Conservation (phyloP, 345 rosid species). For the Eucalyptus paniculata region DNA sequence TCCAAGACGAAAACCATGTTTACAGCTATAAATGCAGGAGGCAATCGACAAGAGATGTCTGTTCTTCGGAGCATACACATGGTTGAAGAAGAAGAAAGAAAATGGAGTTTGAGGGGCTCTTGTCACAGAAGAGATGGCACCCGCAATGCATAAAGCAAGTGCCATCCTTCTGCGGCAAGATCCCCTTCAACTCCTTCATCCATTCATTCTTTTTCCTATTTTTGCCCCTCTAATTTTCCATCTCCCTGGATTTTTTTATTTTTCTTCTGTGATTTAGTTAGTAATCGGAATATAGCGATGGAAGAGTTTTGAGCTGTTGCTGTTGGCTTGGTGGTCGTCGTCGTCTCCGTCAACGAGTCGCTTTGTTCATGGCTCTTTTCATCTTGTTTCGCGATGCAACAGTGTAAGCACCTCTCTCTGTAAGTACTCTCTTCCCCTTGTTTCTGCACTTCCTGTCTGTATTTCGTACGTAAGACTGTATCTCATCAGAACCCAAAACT, state of each 20-base stretch:
- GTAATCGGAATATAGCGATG: neutral
- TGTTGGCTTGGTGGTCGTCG: neutral
- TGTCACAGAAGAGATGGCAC: slow-evolving; percentile 10
- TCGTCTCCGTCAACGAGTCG: neutral
- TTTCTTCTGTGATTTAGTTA: neutral
- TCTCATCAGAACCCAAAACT: neutral
- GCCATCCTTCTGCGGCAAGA: slow-evolving; percentile 36
- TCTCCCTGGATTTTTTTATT: neutral
- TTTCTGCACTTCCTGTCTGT: neutral
- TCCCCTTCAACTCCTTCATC: neutral
- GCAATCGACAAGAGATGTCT: neutral
- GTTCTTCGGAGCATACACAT: neutral
- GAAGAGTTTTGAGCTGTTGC: neutral
- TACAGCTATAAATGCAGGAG: neutral
- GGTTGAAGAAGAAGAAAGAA: neutral
- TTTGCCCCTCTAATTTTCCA: neutral
- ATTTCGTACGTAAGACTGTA: neutral
- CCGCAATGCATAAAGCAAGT: neutral
- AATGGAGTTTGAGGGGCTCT: neutral
- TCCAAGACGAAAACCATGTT: neutral
- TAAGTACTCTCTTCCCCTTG: neutral
- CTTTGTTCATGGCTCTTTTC: neutral
- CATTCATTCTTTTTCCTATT: neutral
- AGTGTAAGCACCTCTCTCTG: neutral
- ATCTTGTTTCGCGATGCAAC: neutral